A percentile compares a stretch with the other conserved stretches of the same genome.
Evolutionary conservation across 2,329 filamentous ascomycete species (phyloP).

Genomic region (Fusarium redolens): DNA sequence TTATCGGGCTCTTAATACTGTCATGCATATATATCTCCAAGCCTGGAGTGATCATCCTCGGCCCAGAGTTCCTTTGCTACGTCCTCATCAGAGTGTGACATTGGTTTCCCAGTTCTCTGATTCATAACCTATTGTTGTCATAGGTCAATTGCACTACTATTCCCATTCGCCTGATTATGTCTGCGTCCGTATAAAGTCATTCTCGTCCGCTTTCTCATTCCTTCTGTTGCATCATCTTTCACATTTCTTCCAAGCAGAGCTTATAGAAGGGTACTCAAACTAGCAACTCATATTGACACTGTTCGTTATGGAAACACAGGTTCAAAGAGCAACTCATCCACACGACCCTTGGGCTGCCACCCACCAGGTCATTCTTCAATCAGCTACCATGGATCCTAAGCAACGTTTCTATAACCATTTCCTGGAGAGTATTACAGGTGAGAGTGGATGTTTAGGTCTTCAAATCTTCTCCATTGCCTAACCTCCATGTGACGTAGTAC

Average conservation of each 20-base stretch:
- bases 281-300: constrained; percentile 30
- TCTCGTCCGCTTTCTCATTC: background rate
- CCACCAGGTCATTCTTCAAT: constrained; percentile 40
- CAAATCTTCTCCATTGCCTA: background rate
- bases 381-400: constrained; percentile 61
- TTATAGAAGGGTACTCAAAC: background rate
- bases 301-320: constrained; percentile 43
- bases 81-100: constrained; percentile 7
- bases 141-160: constrained; percentile 4
- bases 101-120: constrained; percentile 18
- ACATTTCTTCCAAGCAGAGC: background rate
- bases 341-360: constrained; percentile 39
- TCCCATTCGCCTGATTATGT: background rate
- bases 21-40: constrained; percentile 19
- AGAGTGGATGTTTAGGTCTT: constrained; percentile 34
- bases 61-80: background rate
- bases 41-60: constrained; percentile 18
- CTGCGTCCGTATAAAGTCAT: constrained; percentile 8
- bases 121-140: constrained; percentile 10
- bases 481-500: constrained; percentile 60
- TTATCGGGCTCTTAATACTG: background rate
- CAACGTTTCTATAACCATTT: constrained; percentile 89
- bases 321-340: constrained; percentile 24
- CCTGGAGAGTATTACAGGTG: constrained; percentile 78
- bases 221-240: background rate